These are phyloP conservation scores for Cerioporus squamosus DNA, from an alignment of 1,284 basidiomycete species.

Conservation along the genomic window DNA sequence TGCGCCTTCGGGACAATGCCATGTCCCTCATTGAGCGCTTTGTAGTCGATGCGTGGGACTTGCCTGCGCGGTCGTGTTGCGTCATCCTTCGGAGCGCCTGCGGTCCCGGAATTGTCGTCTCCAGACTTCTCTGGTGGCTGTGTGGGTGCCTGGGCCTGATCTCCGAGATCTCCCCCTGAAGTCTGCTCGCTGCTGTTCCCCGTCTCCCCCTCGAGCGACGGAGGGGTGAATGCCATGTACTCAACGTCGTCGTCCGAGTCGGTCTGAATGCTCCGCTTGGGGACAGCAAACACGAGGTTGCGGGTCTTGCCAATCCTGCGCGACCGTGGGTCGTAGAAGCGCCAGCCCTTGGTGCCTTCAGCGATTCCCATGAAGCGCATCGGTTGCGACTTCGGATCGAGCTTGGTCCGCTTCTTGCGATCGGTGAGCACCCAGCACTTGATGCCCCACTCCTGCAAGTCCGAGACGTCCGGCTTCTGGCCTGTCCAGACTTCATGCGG, in stretches of 20 bases:
- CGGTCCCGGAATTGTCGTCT: too few species aligned
- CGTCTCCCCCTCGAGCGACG: constrained; percentile 19
- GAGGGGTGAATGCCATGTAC: not conserved
- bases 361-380: constrained; percentile 21
- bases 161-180: too few species aligned
- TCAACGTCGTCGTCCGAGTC: constrained; percentile 5
- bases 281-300: too few species aligned
- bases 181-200: too few species aligned
- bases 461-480: constrained; percentile 17
- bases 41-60: too few species aligned
- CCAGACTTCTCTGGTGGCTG: too few species aligned
- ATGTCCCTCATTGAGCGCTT: too few species aligned
- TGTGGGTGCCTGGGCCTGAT: too few species aligned
- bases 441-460: constrained; percentile 14
- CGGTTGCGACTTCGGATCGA: constrained; percentile 14
- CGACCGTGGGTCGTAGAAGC: constrained; percentile 13
- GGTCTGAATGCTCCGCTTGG: too few species aligned
- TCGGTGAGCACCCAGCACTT: constrained; percentile 8
- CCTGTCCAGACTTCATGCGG: constrained; percentile 22
- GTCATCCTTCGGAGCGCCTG: too few species aligned
- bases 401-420: constrained; percentile 5
- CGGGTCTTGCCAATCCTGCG: constrained; percentile 5
- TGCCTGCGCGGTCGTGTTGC: too few species aligned
- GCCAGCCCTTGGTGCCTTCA: constrained; percentile 20
- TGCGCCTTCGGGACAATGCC: not conserved